These are phyloP conservation scores for Xylaria palmicola DNA, from an alignment of 495 filamentous ascomycete genomes.

Conservation along the genomic window DNA sequence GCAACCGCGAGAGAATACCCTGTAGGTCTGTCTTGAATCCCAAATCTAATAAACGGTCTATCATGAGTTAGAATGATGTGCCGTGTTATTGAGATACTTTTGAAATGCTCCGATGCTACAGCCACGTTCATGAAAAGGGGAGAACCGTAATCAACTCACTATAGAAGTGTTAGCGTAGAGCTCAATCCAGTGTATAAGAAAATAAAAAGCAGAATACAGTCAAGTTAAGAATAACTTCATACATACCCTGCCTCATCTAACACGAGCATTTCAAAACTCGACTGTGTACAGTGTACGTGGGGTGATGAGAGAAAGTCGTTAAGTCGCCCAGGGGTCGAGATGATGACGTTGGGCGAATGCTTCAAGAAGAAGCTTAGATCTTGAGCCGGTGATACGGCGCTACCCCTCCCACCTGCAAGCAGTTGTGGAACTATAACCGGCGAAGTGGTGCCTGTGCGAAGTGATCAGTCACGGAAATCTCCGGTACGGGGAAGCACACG, in stretches of 20 bases:
- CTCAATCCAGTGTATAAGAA: background rate
- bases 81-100: background rate
- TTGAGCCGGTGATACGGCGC: constrained; percentile 70
- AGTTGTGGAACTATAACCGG: constrained; percentile 78
- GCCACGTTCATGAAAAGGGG: background rate
- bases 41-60: constrained; percentile 84
- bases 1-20: constrained; percentile 77
- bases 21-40: constrained; percentile 91
- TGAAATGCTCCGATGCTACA: background rate
- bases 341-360: constrained; percentile 77
- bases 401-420: constrained; percentile 71
- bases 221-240: background rate
- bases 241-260: constrained; percentile 75
- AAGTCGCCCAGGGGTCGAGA: constrained; percentile 86
- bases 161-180: background rate
- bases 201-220: too few relatives aligned
- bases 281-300: constrained; percentile 84
- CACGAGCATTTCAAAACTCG: constrained; percentile 85
- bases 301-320: constrained; percentile 86
- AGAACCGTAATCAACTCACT: constrained; percentile 1
- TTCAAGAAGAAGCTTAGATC: constrained; percentile 81
- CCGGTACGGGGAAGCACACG: background rate
- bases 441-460: constrained; percentile 32
- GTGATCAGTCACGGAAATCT: background rate
- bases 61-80: background rate